Conservation (phyloP, 2,329 filamentous ascomycete genomes). For the Pseudopyricularia cyperi region DNA sequence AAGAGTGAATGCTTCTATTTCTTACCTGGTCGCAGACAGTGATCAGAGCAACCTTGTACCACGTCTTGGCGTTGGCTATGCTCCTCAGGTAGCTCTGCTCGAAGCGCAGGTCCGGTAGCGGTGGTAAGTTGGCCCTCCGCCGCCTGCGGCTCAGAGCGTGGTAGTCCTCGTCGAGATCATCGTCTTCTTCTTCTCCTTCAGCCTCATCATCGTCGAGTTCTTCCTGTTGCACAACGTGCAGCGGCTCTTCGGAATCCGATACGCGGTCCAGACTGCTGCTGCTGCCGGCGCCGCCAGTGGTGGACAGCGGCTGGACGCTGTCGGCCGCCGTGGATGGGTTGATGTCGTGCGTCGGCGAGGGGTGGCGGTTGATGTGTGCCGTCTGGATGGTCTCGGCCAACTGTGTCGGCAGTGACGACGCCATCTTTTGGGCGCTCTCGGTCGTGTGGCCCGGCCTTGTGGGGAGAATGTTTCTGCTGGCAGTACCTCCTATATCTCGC, state of each 20-base stretch:
- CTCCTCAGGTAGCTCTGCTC: conserved; percentile 96
- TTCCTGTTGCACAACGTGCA: too few relatives aligned
- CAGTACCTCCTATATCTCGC: neutral
- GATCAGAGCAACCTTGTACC: conserved; percentile 70
- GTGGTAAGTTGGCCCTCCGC: conserved; percentile 26
- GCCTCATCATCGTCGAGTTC: conserved; percentile 20
- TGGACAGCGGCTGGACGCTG: conserved; percentile 43
- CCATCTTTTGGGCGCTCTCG: too few relatives aligned
- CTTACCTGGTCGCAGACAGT: conserved; percentile 78
- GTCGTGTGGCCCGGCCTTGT: neutral
- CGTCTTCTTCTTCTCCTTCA: conserved; percentile 31
- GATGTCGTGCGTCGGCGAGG: conserved; percentile 61
- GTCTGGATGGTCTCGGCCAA: conserved; percentile 71
- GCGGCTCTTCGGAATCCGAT: conserved; percentile 9
- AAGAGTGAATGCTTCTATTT: conserved; percentile 3
- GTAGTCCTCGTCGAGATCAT: conserved; percentile 56
- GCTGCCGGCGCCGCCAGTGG: conserved; percentile 27
- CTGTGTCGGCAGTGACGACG: conserved; percentile 46
- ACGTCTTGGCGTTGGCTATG: conserved; percentile 66
- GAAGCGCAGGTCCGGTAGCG: conserved; percentile 82
- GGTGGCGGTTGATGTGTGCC: conserved; percentile 60
- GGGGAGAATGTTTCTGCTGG: neutral
- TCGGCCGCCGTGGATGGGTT: conserved; percentile 69
- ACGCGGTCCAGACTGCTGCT: neutral
- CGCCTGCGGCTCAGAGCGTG: conserved; percentile 46